These are phyloP conservation scores for Candida endomychidarum DNA, from an alignment of 805 yeast genomes.

Conservation along the genomic window DNA sequence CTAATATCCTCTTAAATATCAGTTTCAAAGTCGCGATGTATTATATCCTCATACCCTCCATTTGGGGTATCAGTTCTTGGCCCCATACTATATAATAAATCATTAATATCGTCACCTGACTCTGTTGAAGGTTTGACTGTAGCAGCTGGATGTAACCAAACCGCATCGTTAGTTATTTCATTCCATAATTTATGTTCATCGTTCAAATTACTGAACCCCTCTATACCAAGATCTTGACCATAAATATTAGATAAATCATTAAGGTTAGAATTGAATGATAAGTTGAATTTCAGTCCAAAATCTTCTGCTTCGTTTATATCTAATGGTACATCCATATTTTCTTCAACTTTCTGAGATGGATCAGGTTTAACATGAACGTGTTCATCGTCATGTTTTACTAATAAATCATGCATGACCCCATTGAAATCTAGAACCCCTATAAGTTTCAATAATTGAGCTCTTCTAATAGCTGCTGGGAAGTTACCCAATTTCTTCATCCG, in stretches of 20 bases:
- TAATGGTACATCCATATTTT: not conserved
- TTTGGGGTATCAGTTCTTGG: not conserved
- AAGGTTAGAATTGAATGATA: conserved; percentile 18
- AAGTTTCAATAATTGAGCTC: conserved; percentile 68
- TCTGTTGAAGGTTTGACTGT: not conserved
- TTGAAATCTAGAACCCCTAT: conserved; percentile 67
- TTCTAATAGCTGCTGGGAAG: conserved; percentile 73
- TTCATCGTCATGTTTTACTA: conserved; percentile 58
- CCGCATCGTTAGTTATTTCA: conserved; percentile 74
- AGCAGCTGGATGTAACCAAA: conserved; percentile 53
- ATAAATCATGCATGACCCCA: conserved; percentile 57
- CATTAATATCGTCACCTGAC: conserved; percentile 7
- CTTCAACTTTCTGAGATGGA: not conserved
- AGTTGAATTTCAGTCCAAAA: conserved; percentile 9
- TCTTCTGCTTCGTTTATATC: conserved; percentile 2
- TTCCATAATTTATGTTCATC: conserved; percentile 65
- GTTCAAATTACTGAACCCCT: conserved; percentile 40
- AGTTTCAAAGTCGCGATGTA: too few relatives aligned
- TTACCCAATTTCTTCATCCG: conserved; percentile 77
- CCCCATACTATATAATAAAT: conserved; percentile 7
- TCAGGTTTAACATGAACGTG: conserved; percentile 11
- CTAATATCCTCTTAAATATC: not conserved
- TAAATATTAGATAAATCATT: conserved; percentile 29
- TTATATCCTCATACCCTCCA: not conserved
- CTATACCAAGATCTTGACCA: conserved; percentile 41